Percentiles rank a stretch among this genome's conserved stretches.
Evolutionary conservation across 495 filamentous ascomycete genomes (phyloP).

Genomic region (Hamigera avellanea): DNA sequence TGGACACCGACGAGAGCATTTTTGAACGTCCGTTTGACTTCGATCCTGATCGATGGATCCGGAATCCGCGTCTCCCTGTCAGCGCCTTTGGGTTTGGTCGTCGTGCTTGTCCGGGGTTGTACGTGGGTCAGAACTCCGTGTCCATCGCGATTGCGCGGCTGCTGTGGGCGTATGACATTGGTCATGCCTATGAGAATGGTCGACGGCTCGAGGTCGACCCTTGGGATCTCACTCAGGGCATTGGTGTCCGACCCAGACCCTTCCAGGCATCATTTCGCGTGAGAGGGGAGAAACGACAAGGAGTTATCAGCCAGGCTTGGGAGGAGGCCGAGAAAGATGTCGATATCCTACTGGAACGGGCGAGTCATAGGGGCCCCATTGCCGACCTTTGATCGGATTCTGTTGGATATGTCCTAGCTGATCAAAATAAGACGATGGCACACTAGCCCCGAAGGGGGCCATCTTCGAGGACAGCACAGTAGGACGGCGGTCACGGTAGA

Average conservation of each 20-base stretch:
- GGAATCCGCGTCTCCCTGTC: slow-evolving; percentile 30
- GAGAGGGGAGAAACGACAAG: background rate
- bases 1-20: slow-evolving; percentile 23
- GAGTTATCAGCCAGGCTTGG: background rate
- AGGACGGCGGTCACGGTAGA: too few relatives aligned
- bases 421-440: too few relatives aligned
- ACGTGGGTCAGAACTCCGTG: slow-evolving; percentile 43
- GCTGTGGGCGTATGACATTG: slow-evolving; percentile 45
- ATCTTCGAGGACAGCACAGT: too few relatives aligned
- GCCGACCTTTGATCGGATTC: too few relatives aligned
- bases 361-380: too few relatives aligned
- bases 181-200: slow-evolving; percentile 1
- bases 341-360: background rate
- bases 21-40: slow-evolving; percentile 25
- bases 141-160: slow-evolving; percentile 46
- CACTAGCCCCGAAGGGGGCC: too few relatives aligned
- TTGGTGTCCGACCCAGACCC: background rate
- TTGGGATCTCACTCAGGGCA: background rate
- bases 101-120: slow-evolving; percentile 45
- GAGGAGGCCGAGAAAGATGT: background rate
- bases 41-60: slow-evolving; percentile 28
- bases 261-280: background rate
- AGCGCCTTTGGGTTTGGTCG: slow-evolving; percentile 51
- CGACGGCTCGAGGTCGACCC: background rate
- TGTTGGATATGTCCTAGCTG: too few relatives aligned